Evolutionary conservation across 2,329 filamentous ascomycete genomes (phyloP), one percentile per base, ranked within the genome.

Genomic region (Aspergillus jensenii): DNA sequence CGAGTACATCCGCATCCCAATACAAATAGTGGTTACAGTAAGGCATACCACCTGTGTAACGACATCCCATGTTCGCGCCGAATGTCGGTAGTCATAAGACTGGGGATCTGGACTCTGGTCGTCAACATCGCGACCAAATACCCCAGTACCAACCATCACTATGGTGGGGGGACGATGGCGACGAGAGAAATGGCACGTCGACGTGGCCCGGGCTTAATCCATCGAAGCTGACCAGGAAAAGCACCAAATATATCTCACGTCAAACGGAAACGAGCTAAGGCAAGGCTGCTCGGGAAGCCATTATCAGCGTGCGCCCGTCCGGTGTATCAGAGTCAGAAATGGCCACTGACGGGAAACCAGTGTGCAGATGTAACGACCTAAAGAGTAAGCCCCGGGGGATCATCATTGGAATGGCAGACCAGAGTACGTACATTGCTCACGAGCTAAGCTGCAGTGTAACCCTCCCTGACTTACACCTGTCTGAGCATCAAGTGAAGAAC

Each of bases 1-100:
- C 23, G 69, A 66, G 55, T 68, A 72, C 40, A 71, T 45, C 25
- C 64, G 55, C 57, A 64, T 63, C 5, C 50, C 53, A 8, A 67
- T 55, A 44, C 60, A 66, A 19, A 60, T 37, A 4, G 64, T 62
- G 40, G 62, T 64, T n/a, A 63, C 47, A 3, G 57, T 40, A 2
- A 67, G 56, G 35, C 65, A 67, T 37, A 62, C 58, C 2, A 48
- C 40, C 52, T 62, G 61, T 17, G 64, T 66, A 55, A 64, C 56
- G 35, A 65, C 54, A 49, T 64, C 57, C 60, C 56, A 63, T 14
- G 27, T 44, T 25, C 57, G 65, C n/a, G 55, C 31, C 1, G 57
- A 60, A 45, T 60, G 47, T 33, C 46, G 55, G 33, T 63, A 62
- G 19, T 50, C 56, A 39, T 58, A 61, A 14, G 39, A 43, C 21